Percentiles rank a stretch among this genome's conserved stretches.
Evolutionary conservation across 75 land plant genomes (phyloP).

Genomic region (Pinus albicaulis): DNA sequence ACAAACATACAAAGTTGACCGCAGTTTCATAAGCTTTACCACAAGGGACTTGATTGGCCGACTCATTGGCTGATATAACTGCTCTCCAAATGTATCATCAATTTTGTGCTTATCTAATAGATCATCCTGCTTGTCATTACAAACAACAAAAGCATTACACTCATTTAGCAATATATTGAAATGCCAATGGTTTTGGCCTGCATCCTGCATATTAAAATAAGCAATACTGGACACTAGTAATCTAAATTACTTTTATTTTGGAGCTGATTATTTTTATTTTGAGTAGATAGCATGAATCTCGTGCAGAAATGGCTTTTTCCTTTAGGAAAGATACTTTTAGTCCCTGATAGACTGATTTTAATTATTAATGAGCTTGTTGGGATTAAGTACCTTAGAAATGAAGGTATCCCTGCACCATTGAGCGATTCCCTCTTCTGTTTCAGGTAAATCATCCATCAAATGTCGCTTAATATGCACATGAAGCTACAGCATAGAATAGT

Average conservation of each 20-base stretch:
- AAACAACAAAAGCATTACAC: neutral
- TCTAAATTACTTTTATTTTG: neutral
- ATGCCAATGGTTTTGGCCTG: neutral
- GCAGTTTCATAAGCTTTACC: conserved; percentile 14
- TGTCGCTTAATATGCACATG: conserved; percentile 40
- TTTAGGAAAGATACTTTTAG: neutral
- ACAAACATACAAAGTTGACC: neutral
- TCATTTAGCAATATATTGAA: neutral
- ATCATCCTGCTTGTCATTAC: conserved; percentile 29
- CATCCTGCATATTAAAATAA: neutral
- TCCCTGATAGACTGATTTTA: neutral
- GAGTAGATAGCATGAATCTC: neutral
- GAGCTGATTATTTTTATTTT: neutral
- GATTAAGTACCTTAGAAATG: conserved; percentile 29
- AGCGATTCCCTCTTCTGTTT: conserved; percentile 29
- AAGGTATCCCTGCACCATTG: conserved; percentile 54
- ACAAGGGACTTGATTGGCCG: conserved; percentile 31
- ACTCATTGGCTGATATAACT: conserved; percentile 25
- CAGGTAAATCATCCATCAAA: conserved; percentile 29
- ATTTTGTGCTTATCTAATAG: conserved; percentile 35
- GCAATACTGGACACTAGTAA: neutral
- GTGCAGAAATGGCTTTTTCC: too few species aligned
- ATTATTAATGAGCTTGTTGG: neutral
- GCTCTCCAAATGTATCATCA: conserved; percentile 46
- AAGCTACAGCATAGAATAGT: conserved; percentile 17